A percentile compares a stretch with the other conserved stretches of the same genome.
Evolutionary conservation across 257 asterid species (phyloP).

Genomic region (Fraxinus cuspidata): DNA sequence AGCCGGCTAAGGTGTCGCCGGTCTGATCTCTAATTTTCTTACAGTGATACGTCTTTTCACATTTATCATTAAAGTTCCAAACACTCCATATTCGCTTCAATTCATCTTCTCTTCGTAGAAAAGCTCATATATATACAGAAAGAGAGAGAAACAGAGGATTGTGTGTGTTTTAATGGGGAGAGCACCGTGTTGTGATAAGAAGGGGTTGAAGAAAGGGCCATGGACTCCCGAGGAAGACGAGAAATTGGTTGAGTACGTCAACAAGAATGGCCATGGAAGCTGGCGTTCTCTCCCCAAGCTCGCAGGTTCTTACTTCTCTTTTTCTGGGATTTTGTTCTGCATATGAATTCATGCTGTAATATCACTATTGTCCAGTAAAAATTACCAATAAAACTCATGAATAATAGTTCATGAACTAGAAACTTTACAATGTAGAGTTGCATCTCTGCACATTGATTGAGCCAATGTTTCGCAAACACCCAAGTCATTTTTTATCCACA

Average conservation of each 20-base stretch:
- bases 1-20: constrained; percentile 55
- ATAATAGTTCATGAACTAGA: not conserved
- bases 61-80: constrained; percentile 28
- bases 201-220: constrained; percentile 88
- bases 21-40: constrained; percentile 28
- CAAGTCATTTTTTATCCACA: too few relatives aligned
- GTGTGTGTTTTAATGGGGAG: constrained; percentile 67
- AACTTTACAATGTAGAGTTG: not conserved
- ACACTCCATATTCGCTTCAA: not conserved
- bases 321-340: constrained; percentile 5
- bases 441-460: too few relatives aligned
- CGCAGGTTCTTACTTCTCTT: constrained; percentile 52
- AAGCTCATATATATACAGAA: not conserved
- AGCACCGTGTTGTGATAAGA: constrained; percentile 90
- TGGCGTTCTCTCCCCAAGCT: constrained; percentile 88
- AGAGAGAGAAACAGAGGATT: constrained; percentile 7
- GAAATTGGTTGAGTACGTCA: constrained; percentile 65
- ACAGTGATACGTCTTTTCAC: constrained; percentile 53
- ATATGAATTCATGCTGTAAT: not conserved
- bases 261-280: constrained; percentile 84
- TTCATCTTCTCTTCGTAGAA: not conserved
- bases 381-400: not conserved
- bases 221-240: constrained; percentile 96
- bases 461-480: too few relatives aligned
- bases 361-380: not conserved